A percentile compares a stretch with the other conserved stretches of the same genome.
phyloP scores from a whole-genome alignment of 495 filamentous ascomycete genomes.

The Aspergillus wentii region DNA sequence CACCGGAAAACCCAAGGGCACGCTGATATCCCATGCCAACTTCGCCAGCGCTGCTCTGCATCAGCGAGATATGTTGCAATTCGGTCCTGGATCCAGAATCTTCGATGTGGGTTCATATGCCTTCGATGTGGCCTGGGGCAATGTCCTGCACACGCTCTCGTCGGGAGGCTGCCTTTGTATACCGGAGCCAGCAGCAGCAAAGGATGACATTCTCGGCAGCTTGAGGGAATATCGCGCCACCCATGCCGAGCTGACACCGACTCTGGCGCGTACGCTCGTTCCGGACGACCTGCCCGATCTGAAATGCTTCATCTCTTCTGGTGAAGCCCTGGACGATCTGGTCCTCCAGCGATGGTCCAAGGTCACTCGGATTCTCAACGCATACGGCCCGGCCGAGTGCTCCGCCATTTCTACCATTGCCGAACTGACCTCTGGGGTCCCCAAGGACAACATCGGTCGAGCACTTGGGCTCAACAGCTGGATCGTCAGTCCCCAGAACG shows the following conservation, averaged over 20 bases:
- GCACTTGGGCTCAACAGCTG: slow-evolving; percentile 17
- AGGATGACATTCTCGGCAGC: slow-evolving; percentile 18
- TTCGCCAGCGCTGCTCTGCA: slow-evolving; percentile 13
- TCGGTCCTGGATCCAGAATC: slow-evolving; percentile 44
- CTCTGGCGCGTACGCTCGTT: slow-evolving; percentile 30
- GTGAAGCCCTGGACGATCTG: slow-evolving; percentile 47
- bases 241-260: slow-evolving; percentile 32
- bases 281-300: slow-evolving; percentile 30
- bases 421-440: neutral
- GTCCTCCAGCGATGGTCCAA: too few species aligned
- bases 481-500: slow-evolving; percentile 46
- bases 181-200: slow-evolving; percentile 40
- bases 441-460: neutral
- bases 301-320: slow-evolving; percentile 29
- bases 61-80: slow-evolving; percentile 49
- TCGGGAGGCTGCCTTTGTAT: slow-evolving; percentile 51
- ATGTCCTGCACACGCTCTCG: slow-evolving; percentile 53
- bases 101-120: slow-evolving; percentile 58
- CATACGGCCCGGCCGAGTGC: slow-evolving; percentile 13
- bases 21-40: slow-evolving; percentile 42
- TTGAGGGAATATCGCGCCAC: slow-evolving; percentile 27
- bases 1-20: slow-evolving; percentile 42
- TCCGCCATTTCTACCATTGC: neutral
- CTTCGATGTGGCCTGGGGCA: slow-evolving; percentile 53
- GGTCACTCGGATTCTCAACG: slow-evolving; percentile 4